A percentile compares a stretch with the other conserved stretches of the same genome.
These are phyloP conservation scores for Termitomyces sp. DNA, from an alignment of 768 basidiomycete species.

Conservation along the genomic window DNA sequence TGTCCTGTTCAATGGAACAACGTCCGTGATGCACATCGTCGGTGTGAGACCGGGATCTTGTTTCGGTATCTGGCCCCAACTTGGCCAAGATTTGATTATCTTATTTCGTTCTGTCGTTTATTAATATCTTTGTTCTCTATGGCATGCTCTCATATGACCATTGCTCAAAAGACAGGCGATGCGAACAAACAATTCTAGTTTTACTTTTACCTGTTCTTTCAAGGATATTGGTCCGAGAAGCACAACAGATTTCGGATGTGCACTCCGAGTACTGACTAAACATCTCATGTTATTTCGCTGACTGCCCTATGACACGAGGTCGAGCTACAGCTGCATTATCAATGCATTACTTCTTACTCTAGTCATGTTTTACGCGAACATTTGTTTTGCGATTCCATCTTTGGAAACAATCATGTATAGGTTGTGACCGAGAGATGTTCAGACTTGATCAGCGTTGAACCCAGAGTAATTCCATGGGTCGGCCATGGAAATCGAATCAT, in stretches of 20 bases:
- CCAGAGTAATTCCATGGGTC: background rate
- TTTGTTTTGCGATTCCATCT: background rate
- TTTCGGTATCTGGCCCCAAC: background rate
- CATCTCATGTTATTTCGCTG: background rate
- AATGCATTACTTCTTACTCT: background rate
- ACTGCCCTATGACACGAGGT: background rate
- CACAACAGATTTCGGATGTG: background rate
- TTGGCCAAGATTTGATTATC: background rate
- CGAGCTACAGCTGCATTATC: background rate
- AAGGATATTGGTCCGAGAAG: background rate
- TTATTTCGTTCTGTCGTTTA: background rate
- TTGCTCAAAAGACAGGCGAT: background rate
- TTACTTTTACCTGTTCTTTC: too few relatives aligned
- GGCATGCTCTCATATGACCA: background rate
- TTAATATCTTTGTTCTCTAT: background rate
- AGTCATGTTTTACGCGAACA: background rate
- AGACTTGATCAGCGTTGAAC: background rate
- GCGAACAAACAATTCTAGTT: background rate
- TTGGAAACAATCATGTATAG: background rate
- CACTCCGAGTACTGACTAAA: background rate
- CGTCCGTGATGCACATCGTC: background rate
- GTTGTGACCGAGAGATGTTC: too few relatives aligned
- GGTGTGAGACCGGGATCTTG: background rate
- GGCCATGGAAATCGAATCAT: background rate
- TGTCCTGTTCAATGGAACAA: background rate